These are phyloP conservation scores for Pseudopithomyces chartarum DNA, from an alignment of 2,329 filamentous ascomycete species.

Conservation along the genomic window DNA sequence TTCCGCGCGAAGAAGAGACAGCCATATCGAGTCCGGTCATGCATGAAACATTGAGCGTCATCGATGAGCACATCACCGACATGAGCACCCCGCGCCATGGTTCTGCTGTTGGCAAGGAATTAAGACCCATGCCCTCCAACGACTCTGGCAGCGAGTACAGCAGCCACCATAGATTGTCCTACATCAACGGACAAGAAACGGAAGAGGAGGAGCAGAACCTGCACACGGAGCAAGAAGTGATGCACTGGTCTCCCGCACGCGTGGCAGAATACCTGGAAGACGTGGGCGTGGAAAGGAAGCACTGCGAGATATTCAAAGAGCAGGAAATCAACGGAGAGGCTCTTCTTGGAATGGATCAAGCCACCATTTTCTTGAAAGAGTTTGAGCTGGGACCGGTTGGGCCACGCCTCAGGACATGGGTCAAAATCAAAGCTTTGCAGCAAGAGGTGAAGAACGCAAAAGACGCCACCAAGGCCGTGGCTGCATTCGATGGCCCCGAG, in stretches of 20 bases:
- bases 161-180: conserved; percentile 79
- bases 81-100: conserved; percentile 68
- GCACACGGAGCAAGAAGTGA: conserved; percentile 76
- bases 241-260: conserved; percentile 76
- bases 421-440: conserved; percentile 90
- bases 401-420: conserved; percentile 89
- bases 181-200: conserved; percentile 92
- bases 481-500: conserved; percentile 50
- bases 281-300: conserved; percentile 80
- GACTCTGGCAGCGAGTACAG: conserved; percentile 93
- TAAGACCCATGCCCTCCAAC: conserved; percentile 54
- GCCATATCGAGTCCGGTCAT: conserved; percentile 75
- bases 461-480: conserved; percentile 39
- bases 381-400: conserved; percentile 93
- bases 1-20: conserved; percentile 45
- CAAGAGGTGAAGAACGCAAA: conserved; percentile 75
- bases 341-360: conserved; percentile 91
- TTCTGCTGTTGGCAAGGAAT: conserved; percentile 54
- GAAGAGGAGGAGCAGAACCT: conserved; percentile 83
- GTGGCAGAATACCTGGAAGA: conserved; percentile 90
- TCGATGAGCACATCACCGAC: conserved; percentile 95
- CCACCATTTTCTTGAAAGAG: conserved; percentile 91
- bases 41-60: conserved; percentile 93
- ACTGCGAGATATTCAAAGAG: conserved; percentile 92
- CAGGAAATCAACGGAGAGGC: conserved; percentile 97